A percentile compares a stretch with the other conserved stretches of the same genome.
Conservation (phyloP, 768 basidiomycete species). For the Tricholoma terreum region DNA sequence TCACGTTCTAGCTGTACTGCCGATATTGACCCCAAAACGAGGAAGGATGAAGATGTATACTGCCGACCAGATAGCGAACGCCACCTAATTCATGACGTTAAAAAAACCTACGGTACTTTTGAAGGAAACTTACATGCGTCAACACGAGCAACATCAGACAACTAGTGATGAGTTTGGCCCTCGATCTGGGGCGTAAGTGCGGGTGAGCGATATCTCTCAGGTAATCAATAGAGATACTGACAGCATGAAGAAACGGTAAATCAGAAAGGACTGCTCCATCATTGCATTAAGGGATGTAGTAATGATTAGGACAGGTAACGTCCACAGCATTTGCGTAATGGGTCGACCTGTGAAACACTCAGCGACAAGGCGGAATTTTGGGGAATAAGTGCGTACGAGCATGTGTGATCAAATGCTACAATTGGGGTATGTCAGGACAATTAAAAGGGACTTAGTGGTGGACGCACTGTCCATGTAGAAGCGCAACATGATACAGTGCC, state of each 20-base stretch:
- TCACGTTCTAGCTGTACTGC: slow-evolving; percentile 10
- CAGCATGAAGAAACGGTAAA: slow-evolving; percentile 9
- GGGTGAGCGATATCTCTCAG: background rate
- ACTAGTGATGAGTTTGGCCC: background rate
- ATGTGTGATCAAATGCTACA: slow-evolving; percentile 2
- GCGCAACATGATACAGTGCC: slow-evolving; percentile 6
- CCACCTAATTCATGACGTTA: background rate
- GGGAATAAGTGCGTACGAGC: background rate
- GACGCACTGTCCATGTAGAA: slow-evolving; percentile 8
- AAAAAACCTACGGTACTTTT: background rate
- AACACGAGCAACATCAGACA: background rate
- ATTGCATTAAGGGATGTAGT: slow-evolving; percentile 5
- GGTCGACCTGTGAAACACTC: background rate
- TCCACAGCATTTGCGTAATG: slow-evolving; percentile 3
- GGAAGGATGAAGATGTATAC: background rate
- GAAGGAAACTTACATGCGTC: background rate
- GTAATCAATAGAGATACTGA: background rate
- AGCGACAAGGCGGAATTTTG: background rate
- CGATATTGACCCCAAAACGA: background rate
- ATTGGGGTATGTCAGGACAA: background rate
- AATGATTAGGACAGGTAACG: slow-evolving; percentile 4
- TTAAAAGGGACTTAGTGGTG: background rate
- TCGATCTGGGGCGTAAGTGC: background rate
- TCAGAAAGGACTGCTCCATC: slow-evolving; percentile 14
- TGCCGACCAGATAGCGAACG: background rate